Percentiles rank a stretch among this genome's conserved stretches.
Conservation (phyloP, 2,329 filamentous ascomycete genomes). For the Fusarium tuaranense region DNA sequence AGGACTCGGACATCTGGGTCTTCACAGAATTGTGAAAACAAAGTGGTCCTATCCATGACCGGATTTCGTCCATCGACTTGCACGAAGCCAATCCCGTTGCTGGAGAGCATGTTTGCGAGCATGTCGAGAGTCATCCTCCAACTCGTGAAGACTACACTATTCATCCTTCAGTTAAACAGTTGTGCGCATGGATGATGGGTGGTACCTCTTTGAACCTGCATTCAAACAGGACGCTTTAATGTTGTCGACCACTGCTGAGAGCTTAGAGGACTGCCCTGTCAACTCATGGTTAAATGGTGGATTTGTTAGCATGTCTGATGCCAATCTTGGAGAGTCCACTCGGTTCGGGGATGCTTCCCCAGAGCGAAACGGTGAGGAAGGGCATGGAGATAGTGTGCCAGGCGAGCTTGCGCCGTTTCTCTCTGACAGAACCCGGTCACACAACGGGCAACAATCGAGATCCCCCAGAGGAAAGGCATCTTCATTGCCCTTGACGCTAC, state of each 20-base stretch:
- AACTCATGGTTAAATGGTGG: fast-evolving
- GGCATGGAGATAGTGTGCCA: background rate
- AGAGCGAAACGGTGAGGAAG: background rate
- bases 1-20: background rate
- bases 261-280: background rate
- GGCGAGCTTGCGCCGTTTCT: background rate
- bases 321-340: fast-evolving
- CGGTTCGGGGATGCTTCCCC: background rate
- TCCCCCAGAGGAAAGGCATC: fast-evolving
- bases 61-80: constrained; percentile 6
- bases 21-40: background rate
- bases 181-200: too few species aligned
- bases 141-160: background rate
- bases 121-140: constrained; percentile 11
- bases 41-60: background rate
- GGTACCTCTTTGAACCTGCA: background rate
- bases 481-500: fast-evolving
- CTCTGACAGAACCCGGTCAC: fast-evolving
- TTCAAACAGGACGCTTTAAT: background rate
- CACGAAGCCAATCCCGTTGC: background rate
- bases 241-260: constrained; percentile 1
- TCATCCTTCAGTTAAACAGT: background rate
- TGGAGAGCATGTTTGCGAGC: fast-evolving
- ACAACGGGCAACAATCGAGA: background rate
- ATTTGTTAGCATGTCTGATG: fast-evolving